Conservation (phyloP, 176 grass and related monocot genomes). For the Themeda triandra region DNA sequence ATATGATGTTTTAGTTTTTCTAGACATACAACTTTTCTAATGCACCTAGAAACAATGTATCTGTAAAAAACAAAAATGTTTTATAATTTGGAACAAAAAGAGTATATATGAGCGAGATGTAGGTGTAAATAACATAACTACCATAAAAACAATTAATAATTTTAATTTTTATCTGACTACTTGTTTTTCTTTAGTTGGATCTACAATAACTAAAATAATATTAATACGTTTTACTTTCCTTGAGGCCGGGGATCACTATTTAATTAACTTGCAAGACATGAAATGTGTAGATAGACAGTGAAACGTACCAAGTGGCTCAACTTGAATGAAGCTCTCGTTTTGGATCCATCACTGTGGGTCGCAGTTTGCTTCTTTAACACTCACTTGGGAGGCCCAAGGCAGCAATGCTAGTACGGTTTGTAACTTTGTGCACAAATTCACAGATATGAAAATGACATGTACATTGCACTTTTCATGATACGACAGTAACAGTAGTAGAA, state of each 20-base stretch:
- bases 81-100: too few species aligned
- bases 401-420: background rate
- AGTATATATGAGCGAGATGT: too few species aligned
- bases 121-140: background rate
- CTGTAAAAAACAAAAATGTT: too few species aligned
- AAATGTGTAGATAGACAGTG: background rate
- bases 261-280: constrained; percentile 24
- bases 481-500: background rate
- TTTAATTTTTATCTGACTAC: background rate
- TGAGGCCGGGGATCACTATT: background rate
- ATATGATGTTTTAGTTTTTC: too few species aligned
- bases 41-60: too few species aligned
- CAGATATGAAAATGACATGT: constrained; percentile 22
- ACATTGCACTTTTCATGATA: constrained; percentile 10
- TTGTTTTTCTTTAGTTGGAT: background rate
- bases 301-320: constrained; percentile 15
- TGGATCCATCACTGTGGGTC: background rate
- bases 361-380: background rate
- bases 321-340: background rate
- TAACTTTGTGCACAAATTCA: constrained; percentile 23
- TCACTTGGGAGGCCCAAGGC: background rate
- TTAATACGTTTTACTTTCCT: background rate
- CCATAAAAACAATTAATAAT: background rate
- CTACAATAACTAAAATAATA: background rate
- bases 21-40: too few species aligned